These are phyloP conservation scores for Plasmodium gonderi DNA, from an alignment of 169 alveolate genomes.

Conservation along the genomic window DNA sequence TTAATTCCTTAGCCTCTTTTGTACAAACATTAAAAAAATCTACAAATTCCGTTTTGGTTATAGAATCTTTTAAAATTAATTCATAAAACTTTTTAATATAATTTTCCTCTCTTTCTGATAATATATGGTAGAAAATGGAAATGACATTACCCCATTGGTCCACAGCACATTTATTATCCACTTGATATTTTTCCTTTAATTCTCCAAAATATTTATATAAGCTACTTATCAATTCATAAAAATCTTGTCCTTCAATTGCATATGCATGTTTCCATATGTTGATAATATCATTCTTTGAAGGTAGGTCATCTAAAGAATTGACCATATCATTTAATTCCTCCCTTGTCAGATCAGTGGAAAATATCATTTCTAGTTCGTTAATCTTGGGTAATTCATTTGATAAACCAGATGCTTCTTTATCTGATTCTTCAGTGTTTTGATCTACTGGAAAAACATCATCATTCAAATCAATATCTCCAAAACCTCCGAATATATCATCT, in stretches of 20 bases:
- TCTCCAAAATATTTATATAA: not conserved
- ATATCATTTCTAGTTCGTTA: not conserved
- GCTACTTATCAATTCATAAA: not conserved
- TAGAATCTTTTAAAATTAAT: not conserved
- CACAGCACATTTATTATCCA: not conserved
- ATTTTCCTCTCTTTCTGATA: not conserved
- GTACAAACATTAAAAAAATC: not conserved
- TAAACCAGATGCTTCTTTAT: not conserved
- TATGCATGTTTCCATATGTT: conserved; percentile 2
- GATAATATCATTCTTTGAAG: not conserved
- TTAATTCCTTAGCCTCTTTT: not conserved
- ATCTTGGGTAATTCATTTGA: not conserved
- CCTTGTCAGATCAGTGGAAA: not conserved
- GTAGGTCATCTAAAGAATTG: not conserved
- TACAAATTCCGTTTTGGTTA: not conserved
- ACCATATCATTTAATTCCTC: conserved; percentile 1
- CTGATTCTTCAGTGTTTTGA: not conserved
- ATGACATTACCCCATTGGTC: not conserved
- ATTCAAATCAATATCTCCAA: not conserved
- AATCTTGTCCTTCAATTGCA: not conserved
- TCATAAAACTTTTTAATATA: not conserved
- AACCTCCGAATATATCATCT: not conserved
- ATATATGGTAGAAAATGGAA: not conserved
- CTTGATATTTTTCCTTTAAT: not conserved
- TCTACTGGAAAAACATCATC: not conserved